Conservation (phyloP, 345 rosid species). For the Moricandia moricandioides region DNA sequence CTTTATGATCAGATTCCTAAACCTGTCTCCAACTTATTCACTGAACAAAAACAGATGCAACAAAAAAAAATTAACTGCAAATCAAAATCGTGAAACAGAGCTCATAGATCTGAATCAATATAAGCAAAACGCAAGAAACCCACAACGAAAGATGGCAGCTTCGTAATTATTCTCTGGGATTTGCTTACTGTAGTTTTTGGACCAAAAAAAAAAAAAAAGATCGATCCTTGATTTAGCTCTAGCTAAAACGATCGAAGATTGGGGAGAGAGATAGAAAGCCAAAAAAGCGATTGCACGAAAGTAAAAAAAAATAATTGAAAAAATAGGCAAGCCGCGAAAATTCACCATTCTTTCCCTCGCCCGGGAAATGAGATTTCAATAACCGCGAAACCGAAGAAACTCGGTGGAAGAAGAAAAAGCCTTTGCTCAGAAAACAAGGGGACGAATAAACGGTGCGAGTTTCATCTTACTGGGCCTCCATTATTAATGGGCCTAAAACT, state of each 20-base stretch:
- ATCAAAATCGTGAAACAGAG: not conserved
- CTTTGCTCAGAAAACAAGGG: not conserved
- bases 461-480: not conserved
- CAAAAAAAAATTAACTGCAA: not conserved
- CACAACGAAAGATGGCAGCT: constrained; percentile 11
- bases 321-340: not conserved
- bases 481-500: not conserved
- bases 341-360: constrained; percentile 13
- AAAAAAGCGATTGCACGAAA: not conserved
- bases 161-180: not conserved
- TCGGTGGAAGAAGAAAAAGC: not conserved
- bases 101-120: constrained; percentile 12
- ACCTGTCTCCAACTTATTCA: not conserved
- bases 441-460: constrained; percentile 15
- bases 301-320: not conserved
- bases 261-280: not conserved
- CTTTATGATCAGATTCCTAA: constrained; percentile 1
- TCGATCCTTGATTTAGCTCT: constrained; percentile 10
- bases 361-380: constrained; percentile 33
- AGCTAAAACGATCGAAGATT: not conserved
- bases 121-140: constrained; percentile 1
- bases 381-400: constrained; percentile 22
- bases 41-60: not conserved
- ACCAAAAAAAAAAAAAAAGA: not conserved
- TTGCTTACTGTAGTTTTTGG: not conserved